These are phyloP conservation scores for Aspergillus fischeri DNA, from an alignment of 2,329 filamentous ascomycete genomes.

Conservation along the genomic window DNA sequence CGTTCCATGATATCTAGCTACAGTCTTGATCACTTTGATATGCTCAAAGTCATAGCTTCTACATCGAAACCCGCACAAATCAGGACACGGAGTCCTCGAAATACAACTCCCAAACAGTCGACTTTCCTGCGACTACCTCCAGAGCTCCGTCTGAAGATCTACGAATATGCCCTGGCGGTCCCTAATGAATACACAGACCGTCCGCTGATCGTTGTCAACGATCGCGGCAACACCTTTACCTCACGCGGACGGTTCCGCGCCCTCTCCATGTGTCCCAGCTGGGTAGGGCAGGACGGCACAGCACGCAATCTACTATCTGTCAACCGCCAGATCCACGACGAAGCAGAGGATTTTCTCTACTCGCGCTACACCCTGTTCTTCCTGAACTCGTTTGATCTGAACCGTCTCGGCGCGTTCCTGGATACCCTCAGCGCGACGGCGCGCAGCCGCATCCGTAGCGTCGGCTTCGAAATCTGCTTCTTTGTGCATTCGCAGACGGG, in stretches of 20 bases:
- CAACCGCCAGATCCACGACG: conserved; percentile 33
- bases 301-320: conserved; percentile 27
- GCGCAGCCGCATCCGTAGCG: conserved; percentile 27
- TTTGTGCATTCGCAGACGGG: conserved; percentile 33
- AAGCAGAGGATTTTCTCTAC: conserved; percentile 33
- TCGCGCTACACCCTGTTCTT: conserved; percentile 34
- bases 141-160: conserved; percentile 33
- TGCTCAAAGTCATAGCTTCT: background rate
- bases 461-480: conserved; percentile 35
- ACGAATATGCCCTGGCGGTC: conserved; percentile 27
- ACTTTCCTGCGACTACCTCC: conserved; percentile 25
- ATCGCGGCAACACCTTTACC: conserved; percentile 31
- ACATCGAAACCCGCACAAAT: background rate
- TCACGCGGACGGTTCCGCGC: conserved; percentile 27
- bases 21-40: background rate
- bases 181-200: conserved; percentile 31
- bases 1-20: too few species aligned
- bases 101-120: conserved; percentile 6
- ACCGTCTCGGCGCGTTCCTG: conserved; percentile 27
- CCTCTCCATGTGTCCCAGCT: conserved; percentile 31
- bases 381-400: conserved; percentile 30
- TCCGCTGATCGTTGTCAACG: conserved; percentile 31
- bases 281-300: conserved; percentile 29
- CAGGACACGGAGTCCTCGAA: background rate
- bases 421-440: conserved; percentile 31